Evolutionary conservation across 441 rosid genomes (phyloP), one percentile per base, ranked within the genome.

Genomic region (Pelargonium australe): DNA sequence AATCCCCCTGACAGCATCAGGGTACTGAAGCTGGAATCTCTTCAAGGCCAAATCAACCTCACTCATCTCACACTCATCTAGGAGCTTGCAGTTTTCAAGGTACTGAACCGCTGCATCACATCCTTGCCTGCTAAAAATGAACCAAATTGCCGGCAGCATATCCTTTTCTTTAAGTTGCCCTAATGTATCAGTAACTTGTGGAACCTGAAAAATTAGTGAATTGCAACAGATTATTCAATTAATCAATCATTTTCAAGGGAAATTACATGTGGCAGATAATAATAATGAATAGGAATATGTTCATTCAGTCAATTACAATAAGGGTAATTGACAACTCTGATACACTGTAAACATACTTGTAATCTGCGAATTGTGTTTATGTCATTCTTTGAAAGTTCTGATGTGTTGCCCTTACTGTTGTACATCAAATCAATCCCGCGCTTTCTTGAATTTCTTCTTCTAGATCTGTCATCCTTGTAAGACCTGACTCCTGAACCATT

Each of bases 61-160:
- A 76, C 85, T 78, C 67, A 73, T 80, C 86, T 89, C 96, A 66
- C 90, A 86, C 40, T 89, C 92, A 76, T 91, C 94, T 77, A 94
- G 85, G 64, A 94, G 90, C 72, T 78, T 82, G 76, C 75, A 82
- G 69, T 82, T 85, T 75, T 89, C 96, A 75, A 91, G 83, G 77
- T 94, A 91, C 80, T 89, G 84, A 57, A 94, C 91, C 19, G 99
- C 92, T 62, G 94, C 96, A 81, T 91, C 99, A 79, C 97, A 91
- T 77, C 96, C 97, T 86, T 89, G 85, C 76, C 97, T 79, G 78
- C 84, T 89, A 75, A 91, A 91, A 74, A 95, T 91, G 80, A 91
- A 95, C 99, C 99, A 95, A 76, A 95, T 83, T 20, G 96, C 90
- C 68, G 99, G 99, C 69, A 91, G 82, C 97, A 91, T 90, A 76